Base-by-base conservation (phyloP, 1,284 basidiomycete genomes). In the Quambalaria eucalypti region DNA sequence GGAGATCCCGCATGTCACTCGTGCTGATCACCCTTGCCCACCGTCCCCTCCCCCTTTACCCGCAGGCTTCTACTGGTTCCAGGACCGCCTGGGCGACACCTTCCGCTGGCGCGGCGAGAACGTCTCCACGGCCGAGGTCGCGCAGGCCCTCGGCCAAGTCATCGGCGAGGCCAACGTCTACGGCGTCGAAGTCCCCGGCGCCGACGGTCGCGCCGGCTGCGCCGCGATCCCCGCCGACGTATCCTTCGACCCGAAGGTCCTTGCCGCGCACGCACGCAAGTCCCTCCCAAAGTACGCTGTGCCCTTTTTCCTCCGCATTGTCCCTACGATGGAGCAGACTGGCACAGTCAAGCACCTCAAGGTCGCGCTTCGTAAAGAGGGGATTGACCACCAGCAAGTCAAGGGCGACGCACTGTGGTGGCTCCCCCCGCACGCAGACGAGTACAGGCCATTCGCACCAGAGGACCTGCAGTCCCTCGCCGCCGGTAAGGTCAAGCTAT, bases 151-250 rank as follows among this genome's bases (percentile, higher is more conserved):
- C 2, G 76, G 73, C 7, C 65, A 68, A 26, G 56, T 75, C 0
- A 64, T 75, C 2, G 59, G 62, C 12, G 75, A 76, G 51, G 71
- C 69, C 4, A 76, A 74, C 51, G 76, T 76, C 7, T 76, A 76
- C 52, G 76, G 76, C 19, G 75, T 76, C 7, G 57, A 73, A 8
- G 74, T 76, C 0, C 76, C 76, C 28, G 48, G 55, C 2, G 69
- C 76, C 57, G 76, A 76, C 39, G 76, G 76, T 4, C 61, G 75
- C 3, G 76, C 76, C 2, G 76, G 76, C 6, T 76, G 76, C 52
- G 76, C 72, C 2, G 76, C 76, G 5, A 73, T 76, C 36, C 75
- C 76, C 3, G 25, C 50, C 14, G 52, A 59, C 36, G 46, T 51
- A 9, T 42, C 54, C 1, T n/a, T 75, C 31, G 74, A 76, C 62